Evolutionary conservation across 257 asterid genomes (phyloP), one percentile per base, ranked within the genome.

Genomic region (Gardenia jasminoides): DNA sequence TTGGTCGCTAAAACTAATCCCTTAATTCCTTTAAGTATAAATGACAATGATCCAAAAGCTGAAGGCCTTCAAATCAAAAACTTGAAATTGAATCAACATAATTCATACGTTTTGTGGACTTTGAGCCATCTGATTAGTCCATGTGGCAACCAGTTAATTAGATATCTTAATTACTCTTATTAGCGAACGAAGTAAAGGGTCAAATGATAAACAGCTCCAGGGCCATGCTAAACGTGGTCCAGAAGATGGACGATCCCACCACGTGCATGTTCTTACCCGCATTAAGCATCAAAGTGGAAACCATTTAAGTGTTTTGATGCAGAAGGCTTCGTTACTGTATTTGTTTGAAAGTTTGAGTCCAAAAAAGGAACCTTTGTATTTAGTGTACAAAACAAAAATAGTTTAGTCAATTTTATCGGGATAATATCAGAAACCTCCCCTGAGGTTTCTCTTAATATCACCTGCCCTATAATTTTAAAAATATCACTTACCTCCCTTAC

Each of bases 171-270:
- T 59, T 22, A 20, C 22, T 59, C n/a, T 30, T 19, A 19, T 7
- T 22, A 36, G 41, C 3, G 30, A 44, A 44, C 0, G 4, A 44
- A 44, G 11, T 6, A 6, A 6, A 64, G 8, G 28, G 52, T 39
- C 59, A 61, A 62, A 31, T 54, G 36, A 77, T 7, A 52, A 65
- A 54, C 71, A 56, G 61, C 71, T 36, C 67, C 52, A 48, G 11
- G 30, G 56, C 12, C n/a, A 26, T 6, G 59, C 7, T 6, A 16
- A 52, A 77, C 4, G 19, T 65, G 75, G 76, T 56, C 83, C 79
- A 80, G 56, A 68, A 75, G 68, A 17, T 16, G 70, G 64, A 75
- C 59, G 72, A 80, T 80, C 80, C 73, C 77, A 75, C 77, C 83
- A 80, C 76, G 79, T 80, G 83, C 72, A 43, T 68, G 80, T 68